Evolutionary conservation across 2,329 filamentous ascomycete species (phyloP), one percentile per base, ranked within the genome.

Genomic region (Penicillium sp.): DNA sequence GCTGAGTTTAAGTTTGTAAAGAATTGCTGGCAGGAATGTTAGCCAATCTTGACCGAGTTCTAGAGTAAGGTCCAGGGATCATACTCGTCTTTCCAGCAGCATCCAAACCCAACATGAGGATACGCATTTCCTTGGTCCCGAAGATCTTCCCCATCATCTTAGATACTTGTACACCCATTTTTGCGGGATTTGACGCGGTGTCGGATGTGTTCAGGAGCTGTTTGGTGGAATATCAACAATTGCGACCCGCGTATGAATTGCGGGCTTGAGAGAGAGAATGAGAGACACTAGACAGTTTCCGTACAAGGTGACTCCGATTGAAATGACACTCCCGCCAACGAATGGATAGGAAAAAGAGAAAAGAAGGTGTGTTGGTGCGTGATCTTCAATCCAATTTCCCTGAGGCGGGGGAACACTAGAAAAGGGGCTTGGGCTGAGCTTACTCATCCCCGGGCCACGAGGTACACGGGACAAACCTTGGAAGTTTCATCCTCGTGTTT

Each of bases 61-160:
- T 34, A n/a, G 27, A n/a, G 37, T 39, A 31, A 31, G 27, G 54
- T 27, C 4, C 2, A 38, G 23, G 37, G 41, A 64, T 35, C 77
- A 66, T 69, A 82, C 79, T 97, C 46, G 94, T 99, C 83, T 99
- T 99, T 82, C 94, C 94, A 65, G 94, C 94, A 64, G 94, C 94
- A 79, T 99, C 94, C 68, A 97, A 86, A 68, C 94, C 94, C 67
- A 99, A 83, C 94, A 99, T 99, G 73, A 97, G 82, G 74, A 99
- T 87, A 71, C 93, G 89, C 91, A 97, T 97, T 81, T 97, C 93
- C 83, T 96, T 96, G 65, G 93, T 96, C 78, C 93, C 93, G 82
- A 96, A 97, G 82, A 97, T 90, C 86, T 95, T 96, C 78, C 90
- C 90, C 87, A 97, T 92, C 80, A 97, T 87, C 81, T 96, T 96